Base-by-base conservation (phyloP, 768 basidiomycete genomes). In the Lactarius pseudohatsudake region DNA sequence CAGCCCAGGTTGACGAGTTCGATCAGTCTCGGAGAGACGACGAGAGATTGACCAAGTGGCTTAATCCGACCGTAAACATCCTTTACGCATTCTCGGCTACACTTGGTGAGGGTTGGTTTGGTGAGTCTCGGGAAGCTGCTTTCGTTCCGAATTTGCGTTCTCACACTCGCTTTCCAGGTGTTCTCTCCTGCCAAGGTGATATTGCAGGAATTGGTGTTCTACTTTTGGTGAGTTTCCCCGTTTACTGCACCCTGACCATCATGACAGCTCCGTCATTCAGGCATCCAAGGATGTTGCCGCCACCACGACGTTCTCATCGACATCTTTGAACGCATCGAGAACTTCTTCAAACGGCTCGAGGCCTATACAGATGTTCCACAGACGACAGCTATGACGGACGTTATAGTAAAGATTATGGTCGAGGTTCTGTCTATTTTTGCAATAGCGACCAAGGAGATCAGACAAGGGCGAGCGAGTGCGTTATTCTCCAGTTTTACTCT, bases 21-120 rank as follows among this genome's bases (percentile, higher is more conserved):
- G 32, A 28, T 6, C 59, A 38, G 32, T 34, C 38, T 9, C 20
- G 13, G n/a, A 57, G 26, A 9, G 34, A 22, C 11, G 9, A 36
- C 11, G 26, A 57, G 0, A 61, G 11, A 13, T 26, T 64, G 26
- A 54, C 59, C 22, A 65, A 32, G 4, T 61, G 54, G 64, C 41
- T 61, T 4, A 2, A 22, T 59, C 53, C 64, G 0, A 60, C 34
- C 1, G 15, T 65, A 1, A 30, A 61, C 1, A 55, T 61, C 9
- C 34, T 65, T 13, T 38, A 36, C 22, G 26, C n/a, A 2, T 60
- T 65, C n/a, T 56, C 57, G 0, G 8, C 43, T 3, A 65, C 43
- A 7, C 10, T 65, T 9, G 28, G 54, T 5, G 41, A 2, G 0
- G 59, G 7, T 61, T 16, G 26, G 43, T 20, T 5, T 64, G 8